These are phyloP conservation scores for Rhizophora apiculata DNA, from an alignment of 345 rosid species.

Conservation along the genomic window DNA sequence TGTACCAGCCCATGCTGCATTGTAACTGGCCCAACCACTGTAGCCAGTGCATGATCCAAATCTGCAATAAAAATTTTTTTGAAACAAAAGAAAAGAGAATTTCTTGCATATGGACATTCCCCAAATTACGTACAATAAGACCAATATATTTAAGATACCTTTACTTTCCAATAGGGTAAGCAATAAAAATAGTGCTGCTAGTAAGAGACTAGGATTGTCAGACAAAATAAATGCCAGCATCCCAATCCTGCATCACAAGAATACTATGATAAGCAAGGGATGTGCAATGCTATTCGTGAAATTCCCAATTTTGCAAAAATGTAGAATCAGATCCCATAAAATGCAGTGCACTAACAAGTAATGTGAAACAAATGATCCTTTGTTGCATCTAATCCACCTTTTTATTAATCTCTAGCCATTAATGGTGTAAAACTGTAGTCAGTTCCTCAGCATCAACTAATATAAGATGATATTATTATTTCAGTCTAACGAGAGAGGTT, in stretches of 20 bases:
- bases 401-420: too few species aligned
- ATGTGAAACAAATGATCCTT: too few species aligned
- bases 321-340: too few species aligned
- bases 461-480: too few species aligned
- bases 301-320: too few species aligned
- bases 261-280: neutral
- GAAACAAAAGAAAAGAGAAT: conserved; percentile 1
- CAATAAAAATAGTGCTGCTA: conserved; percentile 50
- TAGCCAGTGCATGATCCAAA: conserved; percentile 30
- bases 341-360: neutral
- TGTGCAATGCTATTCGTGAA: neutral
- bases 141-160: conserved; percentile 36
- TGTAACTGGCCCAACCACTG: conserved; percentile 22
- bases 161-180: conserved; percentile 46
- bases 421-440: too few species aligned
- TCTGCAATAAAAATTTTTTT: conserved; percentile 30
- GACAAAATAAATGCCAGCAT: conserved; percentile 41
- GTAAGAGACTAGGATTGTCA: conserved; percentile 38
- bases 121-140: neutral
- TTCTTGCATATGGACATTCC: neutral
- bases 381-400: too few species aligned
- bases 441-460: too few species aligned
- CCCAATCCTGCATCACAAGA: conserved; percentile 41
- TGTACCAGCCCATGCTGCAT: conserved; percentile 38
- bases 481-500: too few species aligned